Evolutionary conservation across 306 rosid species (phyloP), one percentile per base, ranked within the genome.

Genomic region (Carpinus fangiana): DNA sequence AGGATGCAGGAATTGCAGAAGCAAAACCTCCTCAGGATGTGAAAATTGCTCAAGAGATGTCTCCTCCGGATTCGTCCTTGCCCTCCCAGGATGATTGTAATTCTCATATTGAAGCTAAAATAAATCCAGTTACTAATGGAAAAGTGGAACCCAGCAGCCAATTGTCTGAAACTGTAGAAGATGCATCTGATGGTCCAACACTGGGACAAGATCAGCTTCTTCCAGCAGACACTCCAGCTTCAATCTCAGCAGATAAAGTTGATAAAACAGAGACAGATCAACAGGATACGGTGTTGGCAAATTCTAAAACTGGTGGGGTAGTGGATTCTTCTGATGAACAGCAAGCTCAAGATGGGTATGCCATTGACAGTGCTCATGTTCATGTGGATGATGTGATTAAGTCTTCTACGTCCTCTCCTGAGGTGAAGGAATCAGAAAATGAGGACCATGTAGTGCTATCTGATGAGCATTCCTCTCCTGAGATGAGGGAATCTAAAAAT

Each of bases 1-100:
- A 90, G 87, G 93, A 81, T 73, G 75, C 74, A 59, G 82, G 77
- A 86, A 72, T 64, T 80, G 84, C 76, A 75, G 82, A 87, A 70
- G 86, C 74, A 84, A 55, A 78, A 73, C 80, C 85, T 2, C 75
- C 82, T 46, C 85, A 68, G 84, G 82, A 66, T 82, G 45, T 73
- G 20, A 70, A 50, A 73, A 51, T 51, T 55, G 81, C 72, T 8
- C 55, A 77, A 56, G 80, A 70, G 74, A 47, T 18, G 7, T 45
- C 76, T 64, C 72, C 21, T 75, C 75, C 47, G 17, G 78, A 82
- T 26, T 28, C 82, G 34, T 36, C 77, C 47, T 76, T 71, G 72
- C 72, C 75, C 59, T 23, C 76, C 60, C 56, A 48, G 81, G 65
- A 34, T 12, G 36, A 71, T 75, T 72, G 54, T 80, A 88, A 59